Conservation (phyloP, 2,329 filamentous ascomycete genomes). For the Botrytis porri region DNA sequence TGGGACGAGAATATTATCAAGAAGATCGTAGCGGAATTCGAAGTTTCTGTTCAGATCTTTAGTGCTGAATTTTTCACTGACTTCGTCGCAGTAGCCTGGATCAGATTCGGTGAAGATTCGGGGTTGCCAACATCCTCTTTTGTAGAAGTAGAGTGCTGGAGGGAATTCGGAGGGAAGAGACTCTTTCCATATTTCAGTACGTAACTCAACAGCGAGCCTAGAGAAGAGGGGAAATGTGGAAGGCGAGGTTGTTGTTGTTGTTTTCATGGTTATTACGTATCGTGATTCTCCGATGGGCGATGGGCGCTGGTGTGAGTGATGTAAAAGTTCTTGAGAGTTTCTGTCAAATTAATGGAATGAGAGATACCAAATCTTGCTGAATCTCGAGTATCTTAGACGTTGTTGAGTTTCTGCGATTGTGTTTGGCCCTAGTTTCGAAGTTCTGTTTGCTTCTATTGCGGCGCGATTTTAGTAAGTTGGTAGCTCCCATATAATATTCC, state of each 20-base stretch:
- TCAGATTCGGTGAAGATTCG: background rate
- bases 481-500: background rate
- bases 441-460: background rate
- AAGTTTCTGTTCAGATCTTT: background rate
- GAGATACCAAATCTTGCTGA: background rate
- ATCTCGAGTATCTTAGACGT: background rate
- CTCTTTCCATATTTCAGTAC: background rate
- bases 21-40: background rate
- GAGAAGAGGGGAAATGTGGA: background rate
- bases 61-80: background rate
- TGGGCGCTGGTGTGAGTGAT: background rate
- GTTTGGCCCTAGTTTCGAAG: background rate
- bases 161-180: background rate
- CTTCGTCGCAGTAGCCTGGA: background rate
- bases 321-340: background rate
- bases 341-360: background rate
- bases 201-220: background rate
- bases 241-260: background rate
- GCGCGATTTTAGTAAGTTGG: background rate
- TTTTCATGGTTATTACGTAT: background rate
- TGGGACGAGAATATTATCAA: background rate
- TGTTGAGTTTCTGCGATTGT: background rate
- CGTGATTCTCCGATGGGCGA: background rate
- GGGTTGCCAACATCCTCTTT: background rate
- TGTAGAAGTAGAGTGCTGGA: background rate